Percentiles rank a stretch among this genome's conserved stretches.
Conservation (phyloP, 1,284 basidiomycete species). For the Phellopilus nigrolimitatus region DNA sequence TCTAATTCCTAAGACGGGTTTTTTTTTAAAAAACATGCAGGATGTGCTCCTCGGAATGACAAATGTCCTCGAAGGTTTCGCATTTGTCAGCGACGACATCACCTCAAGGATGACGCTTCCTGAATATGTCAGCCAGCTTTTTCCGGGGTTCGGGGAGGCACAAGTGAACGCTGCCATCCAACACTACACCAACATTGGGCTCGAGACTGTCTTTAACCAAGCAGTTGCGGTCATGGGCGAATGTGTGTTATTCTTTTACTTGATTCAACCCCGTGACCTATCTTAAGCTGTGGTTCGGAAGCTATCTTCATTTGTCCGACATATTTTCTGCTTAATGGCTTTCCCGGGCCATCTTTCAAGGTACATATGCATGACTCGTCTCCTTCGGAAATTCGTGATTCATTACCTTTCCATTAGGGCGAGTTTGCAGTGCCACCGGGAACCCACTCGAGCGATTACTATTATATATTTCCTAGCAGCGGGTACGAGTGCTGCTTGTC, state of each 20-base stretch:
- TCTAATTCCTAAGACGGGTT: neutral
- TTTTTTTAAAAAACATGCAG: constrained; percentile 31
- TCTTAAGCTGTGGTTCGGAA: no score
- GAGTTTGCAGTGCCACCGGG: constrained; percentile 31
- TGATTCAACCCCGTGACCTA: neutral
- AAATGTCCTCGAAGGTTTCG: constrained; percentile 37
- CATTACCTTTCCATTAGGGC: constrained; percentile 22
- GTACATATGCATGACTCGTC: no score
- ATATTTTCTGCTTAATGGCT: constrained; percentile 29
- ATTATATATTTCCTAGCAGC: constrained; percentile 29
- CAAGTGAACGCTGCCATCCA: constrained; percentile 27
- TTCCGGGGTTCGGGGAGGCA: constrained; percentile 30
- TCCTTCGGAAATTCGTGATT: no score
- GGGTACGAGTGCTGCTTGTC: constrained; percentile 6
- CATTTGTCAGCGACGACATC: constrained; percentile 34
- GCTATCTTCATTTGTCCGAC: constrained; percentile 35
- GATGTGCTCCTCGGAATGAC: constrained; percentile 32
- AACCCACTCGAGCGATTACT: constrained; percentile 28
- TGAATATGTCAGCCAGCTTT: constrained; percentile 34
- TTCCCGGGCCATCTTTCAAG: constrained; percentile 20
- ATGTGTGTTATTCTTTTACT: constrained; percentile 27
- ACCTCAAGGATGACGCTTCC: constrained; percentile 27
- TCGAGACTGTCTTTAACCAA: constrained; percentile 26
- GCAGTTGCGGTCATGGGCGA: constrained; percentile 38
- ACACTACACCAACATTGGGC: constrained; percentile 28